Base-by-base conservation (phyloP, 345 rosid species). In the Theobroma cacao region DNA sequence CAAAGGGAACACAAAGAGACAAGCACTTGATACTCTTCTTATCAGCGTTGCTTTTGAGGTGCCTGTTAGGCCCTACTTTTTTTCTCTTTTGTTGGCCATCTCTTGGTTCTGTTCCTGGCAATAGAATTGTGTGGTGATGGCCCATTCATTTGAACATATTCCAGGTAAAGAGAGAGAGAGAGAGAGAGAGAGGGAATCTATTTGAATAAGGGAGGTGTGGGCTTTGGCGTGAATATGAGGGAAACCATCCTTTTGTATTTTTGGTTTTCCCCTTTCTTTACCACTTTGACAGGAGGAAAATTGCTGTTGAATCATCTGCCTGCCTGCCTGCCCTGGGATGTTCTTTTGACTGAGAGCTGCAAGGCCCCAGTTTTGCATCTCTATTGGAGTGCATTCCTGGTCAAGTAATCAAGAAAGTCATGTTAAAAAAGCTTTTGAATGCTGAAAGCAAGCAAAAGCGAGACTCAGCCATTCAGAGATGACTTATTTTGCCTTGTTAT, bases 41-140 rank as follows among this genome's bases (percentile, higher is more conserved):
- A 22, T 77, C 40, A 81, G 81, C 80, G 81, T 30, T 82, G 78
- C 87, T 85, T 86, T 88, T 82, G 41, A 88, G 88, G 89, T 52
- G 77, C 56, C 56, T 70, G n/a, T 48, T 0, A 41, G 84, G 86
- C 48, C 79, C 84, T 62, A 62, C 53, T 73, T 40, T 69, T 43
- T 40, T 64, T 28, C 45, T 22, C 80, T 81, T 84, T 83, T 81
- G 84, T 70, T 82, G 71, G 80, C 82, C 83, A 62, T 74, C 48
- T 52, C 41, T 53, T 79, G 82, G 77, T 83, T 78, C 82, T 66
- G 68, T 80, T 76, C 59, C 59, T 5, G 38, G 64, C 18, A 68
- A 33, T 68, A 43, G 31, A 28, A 58, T 71, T 10, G 28, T 13
- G 9, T 31, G 30, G 60, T 64, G 56, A n/a, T 24, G 60, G 55